Evolutionary conservation across 2,329 filamentous ascomycete genomes (phyloP), one percentile per base, ranked within the genome.

Genomic region (Xylariaceae sp.): DNA sequence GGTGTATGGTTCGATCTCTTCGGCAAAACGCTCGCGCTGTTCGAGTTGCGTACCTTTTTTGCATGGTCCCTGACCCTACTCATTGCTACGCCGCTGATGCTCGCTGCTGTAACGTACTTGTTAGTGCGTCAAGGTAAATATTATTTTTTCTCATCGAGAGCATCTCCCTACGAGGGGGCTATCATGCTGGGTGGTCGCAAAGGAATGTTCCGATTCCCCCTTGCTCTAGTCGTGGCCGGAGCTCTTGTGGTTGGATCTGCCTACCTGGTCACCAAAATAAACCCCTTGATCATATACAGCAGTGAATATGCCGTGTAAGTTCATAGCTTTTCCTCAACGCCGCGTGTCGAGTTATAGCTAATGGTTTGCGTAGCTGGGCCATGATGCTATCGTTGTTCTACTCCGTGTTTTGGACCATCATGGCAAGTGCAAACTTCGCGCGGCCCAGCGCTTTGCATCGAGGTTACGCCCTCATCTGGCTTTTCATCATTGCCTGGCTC

Each of bases 1-100:
- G 90, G 87, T 35, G 91, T 97, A 11, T 99, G 92, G 91, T 97
- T 97, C 70, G 94, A 97, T 70, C 75, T 97, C 6, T 93, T 96
- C 65, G 94, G 93, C 49, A 82, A 80, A 57, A 80, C 80, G 1
- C 92, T 97, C 72, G 89, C 88, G 13, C 80, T 96, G 1, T 89
- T 97, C 70, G 82, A 83, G 51, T 80, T 97, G 45, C 84, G 89
- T 63, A 92, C 90, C 6, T 81, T 97, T 59, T 97, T 97, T 74
- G 92, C 91, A 2, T 85, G 94, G 75, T 92, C 91, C 4, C 82
- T 97, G 34, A 89, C 89, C 0, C 75, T 97, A 10, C 83, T 97
- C 17, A 87, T 96, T 17, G 87, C 87, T 17, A 86, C 88, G 0
- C 93, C 93, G 0, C 72, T 97, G 51, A 76, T 88, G 2, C 77